Base-by-base conservation (phyloP, 2,329 filamentous ascomycete genomes). In the Metarhizium guizhouense region DNA sequence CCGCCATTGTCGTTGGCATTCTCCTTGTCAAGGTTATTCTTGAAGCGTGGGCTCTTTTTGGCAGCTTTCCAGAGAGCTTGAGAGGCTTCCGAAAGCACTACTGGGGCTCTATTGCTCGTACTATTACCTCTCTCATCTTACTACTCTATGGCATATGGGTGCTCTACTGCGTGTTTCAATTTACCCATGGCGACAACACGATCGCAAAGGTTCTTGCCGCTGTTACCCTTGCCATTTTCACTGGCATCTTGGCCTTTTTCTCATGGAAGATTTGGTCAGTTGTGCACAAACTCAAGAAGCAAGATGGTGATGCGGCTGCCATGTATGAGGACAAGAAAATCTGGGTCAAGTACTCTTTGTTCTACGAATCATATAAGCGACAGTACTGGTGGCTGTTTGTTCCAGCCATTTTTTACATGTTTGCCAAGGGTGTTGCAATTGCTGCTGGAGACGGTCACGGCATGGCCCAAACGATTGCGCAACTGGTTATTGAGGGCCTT, bases 361-460 rank as follows among this genome's bases (percentile, higher is more conserved):
- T 99, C 75, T 99, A 99, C 76, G 94, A 97, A 66, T 87, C 86
- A 63, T 97, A 96, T 79, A 91, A 90, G 75, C 90, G 88, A 72
- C 84, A 86, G 63, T 96, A 93, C 76, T 99, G 94, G 94, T 97
- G 93, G 93, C 74, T 96, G 29, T 97, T 99, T 68, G 80, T 97
- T 14, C 94, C 94, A 0, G 78, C 82, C 58, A 96, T 97, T 65
- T 58, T 91, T 60, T 97, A 97, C 77, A 88, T 92, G 77, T 91
- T 96, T 67, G 86, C 84, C 67, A 94, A 94, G 74, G 92, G 93
- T 54, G 87, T 85, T 58, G 84, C 93, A 56, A 85, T 97, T 61
- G 93, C 93, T 14, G 88, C 84, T 34, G 90, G 83, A 47, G 87
- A 96, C 66, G 91, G 91, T 13, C 84, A 95, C 67, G 94, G 92